Base-by-base conservation (phyloP, 768 basidiomycete species). In the Boletus sensibilis region DNA sequence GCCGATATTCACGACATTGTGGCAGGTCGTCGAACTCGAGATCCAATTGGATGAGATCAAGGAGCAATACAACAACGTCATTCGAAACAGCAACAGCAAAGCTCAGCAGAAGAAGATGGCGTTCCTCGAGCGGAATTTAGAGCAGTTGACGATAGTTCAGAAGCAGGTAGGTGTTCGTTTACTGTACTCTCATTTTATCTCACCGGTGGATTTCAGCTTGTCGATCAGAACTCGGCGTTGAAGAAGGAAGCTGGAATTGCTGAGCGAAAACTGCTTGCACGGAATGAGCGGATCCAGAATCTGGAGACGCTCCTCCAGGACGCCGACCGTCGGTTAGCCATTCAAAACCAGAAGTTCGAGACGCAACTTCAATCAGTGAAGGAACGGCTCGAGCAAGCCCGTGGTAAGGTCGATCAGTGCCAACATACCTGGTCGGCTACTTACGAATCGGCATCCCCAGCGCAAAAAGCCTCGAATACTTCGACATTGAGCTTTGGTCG, bases 101-200 rank as follows among this genome's bases (percentile, higher is more conserved):
- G 93, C 96, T 8, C 97, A 99, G 64, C 93, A 96, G 76, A 95
- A 96, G 84, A 98, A 98, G 83, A 95, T 98, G 90, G 92, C 94
- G 13, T 97, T 98, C 83, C 75, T 99, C 52, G 94, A 98, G 70
- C 89, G 96, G 50, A 99, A 98, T 68, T 77, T 99, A 50, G 95
- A 98, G 68, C 93, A 96, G 68, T 76, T 98, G 61, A 96, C 94
- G 27, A 75, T 92, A 50, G 94, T 98, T 21, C 97, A 98, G 82
- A 97, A 98, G 74, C 94, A 98, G 86, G 95, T 89, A 59, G 50
- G 79, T 67, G 33, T 40, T 41, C 27, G 7, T 52, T 42, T 49
- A 11, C 23, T 38, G n/a, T 20, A 41, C 35, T 44, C 42, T 25
- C 18, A 20, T 34, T 46, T 50, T 27, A 47, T 43, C 48, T 50